A percentile compares a stretch with the other conserved stretches of the same genome.
phyloP scores from a whole-genome alignment of 441 rosid species.

The Brassica hybrid region DNA sequence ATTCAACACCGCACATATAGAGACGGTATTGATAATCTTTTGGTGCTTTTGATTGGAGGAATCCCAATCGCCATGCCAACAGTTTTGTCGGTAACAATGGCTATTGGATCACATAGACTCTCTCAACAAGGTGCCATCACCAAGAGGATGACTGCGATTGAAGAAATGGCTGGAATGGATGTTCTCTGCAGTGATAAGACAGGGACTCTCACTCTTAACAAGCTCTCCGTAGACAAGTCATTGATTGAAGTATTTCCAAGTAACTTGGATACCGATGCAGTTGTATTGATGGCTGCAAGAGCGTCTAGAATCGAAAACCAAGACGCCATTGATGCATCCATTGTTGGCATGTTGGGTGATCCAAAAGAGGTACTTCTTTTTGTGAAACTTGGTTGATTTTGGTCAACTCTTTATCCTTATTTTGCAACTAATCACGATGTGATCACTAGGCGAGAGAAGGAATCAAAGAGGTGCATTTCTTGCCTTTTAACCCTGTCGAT shows the following conservation, averaged over 20 bases:
- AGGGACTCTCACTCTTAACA: constrained; percentile 92
- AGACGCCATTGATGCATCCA: constrained; percentile 94
- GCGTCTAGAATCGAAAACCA: constrained; percentile 94
- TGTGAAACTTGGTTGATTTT: not conserved
- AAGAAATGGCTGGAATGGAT: constrained; percentile 99
- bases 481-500: constrained; percentile 93
- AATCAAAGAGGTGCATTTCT: constrained; percentile 82
- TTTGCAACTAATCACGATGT: not conserved
- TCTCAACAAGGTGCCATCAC: constrained; percentile 97
- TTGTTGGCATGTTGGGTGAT: constrained; percentile 85
- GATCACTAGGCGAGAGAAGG: constrained; percentile 77
- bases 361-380: constrained; percentile 64
- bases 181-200: constrained; percentile 96
- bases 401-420: not conserved
- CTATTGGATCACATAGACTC: constrained; percentile 91
- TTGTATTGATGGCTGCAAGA: constrained; percentile 79
- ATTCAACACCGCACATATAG: constrained; percentile 78
- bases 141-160: constrained; percentile 96
- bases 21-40: constrained; percentile 87
- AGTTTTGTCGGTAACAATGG: constrained; percentile 96
- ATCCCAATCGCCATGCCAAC: constrained; percentile 99
- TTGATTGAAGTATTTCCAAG: constrained; percentile 74
- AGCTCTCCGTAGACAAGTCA: constrained; percentile 82
- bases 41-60: constrained; percentile 95
- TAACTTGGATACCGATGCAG: constrained; percentile 52